A percentile compares a stretch with the other conserved stretches of the same genome.
These are phyloP conservation scores for Cylindricascospora bacillispora DNA, from an alignment of 1,139 yeast species.

Conservation along the genomic window DNA sequence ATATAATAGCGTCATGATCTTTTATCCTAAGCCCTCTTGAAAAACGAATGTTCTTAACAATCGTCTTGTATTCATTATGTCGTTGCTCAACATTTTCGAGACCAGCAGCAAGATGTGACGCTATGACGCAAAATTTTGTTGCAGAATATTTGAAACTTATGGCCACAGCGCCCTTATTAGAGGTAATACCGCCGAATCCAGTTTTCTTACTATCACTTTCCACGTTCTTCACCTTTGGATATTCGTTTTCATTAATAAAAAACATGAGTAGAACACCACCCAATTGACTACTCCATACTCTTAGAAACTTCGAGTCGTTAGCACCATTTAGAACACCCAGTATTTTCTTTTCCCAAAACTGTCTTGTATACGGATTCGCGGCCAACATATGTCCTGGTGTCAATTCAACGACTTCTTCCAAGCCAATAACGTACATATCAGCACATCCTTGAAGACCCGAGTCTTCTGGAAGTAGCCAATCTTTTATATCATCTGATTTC, in stretches of 20 bases:
- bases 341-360: conserved; percentile 70
- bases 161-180: conserved; percentile 87
- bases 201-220: conserved; percentile 77
- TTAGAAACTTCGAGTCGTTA: conserved; percentile 40
- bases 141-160: conserved; percentile 67
- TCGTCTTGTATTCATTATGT: conserved; percentile 74
- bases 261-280: conserved; percentile 83
- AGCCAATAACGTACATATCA: conserved; percentile 71
- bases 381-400: conserved; percentile 83
- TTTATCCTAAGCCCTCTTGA: conserved; percentile 53
- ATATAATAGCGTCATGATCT: conserved; percentile 77
- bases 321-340: conserved; percentile 39
- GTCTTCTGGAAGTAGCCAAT: conserved; percentile 46
- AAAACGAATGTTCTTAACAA: conserved; percentile 65
- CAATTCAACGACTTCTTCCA: conserved; percentile 87
- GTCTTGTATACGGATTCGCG: conserved; percentile 58
- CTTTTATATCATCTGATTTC: conserved; percentile 38
- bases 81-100: conserved; percentile 72
- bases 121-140: conserved; percentile 71
- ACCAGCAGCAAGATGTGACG: conserved; percentile 94
- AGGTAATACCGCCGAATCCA: conserved; percentile 84
- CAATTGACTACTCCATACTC: conserved; percentile 76
- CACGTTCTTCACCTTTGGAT: conserved; percentile 54
- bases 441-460: conserved; percentile 22
- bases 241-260: conserved; percentile 52